Base-by-base conservation (phyloP, 768 basidiomycete species). In the Tricholoma terreum region DNA sequence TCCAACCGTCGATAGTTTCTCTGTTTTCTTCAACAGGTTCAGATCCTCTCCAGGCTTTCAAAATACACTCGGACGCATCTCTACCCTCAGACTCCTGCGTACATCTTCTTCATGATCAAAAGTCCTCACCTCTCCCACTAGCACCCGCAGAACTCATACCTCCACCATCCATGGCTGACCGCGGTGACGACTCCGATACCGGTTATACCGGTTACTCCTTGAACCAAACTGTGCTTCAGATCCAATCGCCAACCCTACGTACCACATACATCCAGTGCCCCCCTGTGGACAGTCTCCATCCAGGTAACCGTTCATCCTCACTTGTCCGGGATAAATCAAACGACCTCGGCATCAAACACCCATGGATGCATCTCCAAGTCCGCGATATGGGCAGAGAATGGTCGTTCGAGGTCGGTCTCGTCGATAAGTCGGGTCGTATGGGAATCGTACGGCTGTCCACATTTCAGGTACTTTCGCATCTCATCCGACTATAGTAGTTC, bases 391-490 rank as follows among this genome's bases (percentile, higher is more conserved):
- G 79, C 40, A 76, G 81, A 55, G 83, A 85, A 58, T 91, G 87
- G 87, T 80, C 85, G 14, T 84, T 92, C 60, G 89, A 92, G 71
- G 77, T 90, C 15, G 90, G 89, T 6, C 63, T 92, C 27, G 82
- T 85, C 54, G 90, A 92, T 73, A 79, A 78, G 54, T 68, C 70
- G 11, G 83, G 84, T 12, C 76, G 80, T 57, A 74, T 74, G 60
- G 90, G 90, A 2, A 69, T 81, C 51, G 67, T 90, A 34, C 77
- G 90, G 33, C 80, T 85, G 61, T 89, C 89, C 21, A 92, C 91
- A 6, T 92, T 92, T 61, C 90, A 92, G 87, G 90, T 92, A 61
- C 66, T 65, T n/a, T n/a, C n/a, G n/a, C n/a, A n/a, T n/a, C n/a
- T n/a, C n/a, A n/a, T n/a, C n/a, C n/a, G n/a, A n/a, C n/a, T n/a